phyloP scores from a whole-genome alignment of 306 rosid genomes.

The Gastrolobium bilobum region DNA sequence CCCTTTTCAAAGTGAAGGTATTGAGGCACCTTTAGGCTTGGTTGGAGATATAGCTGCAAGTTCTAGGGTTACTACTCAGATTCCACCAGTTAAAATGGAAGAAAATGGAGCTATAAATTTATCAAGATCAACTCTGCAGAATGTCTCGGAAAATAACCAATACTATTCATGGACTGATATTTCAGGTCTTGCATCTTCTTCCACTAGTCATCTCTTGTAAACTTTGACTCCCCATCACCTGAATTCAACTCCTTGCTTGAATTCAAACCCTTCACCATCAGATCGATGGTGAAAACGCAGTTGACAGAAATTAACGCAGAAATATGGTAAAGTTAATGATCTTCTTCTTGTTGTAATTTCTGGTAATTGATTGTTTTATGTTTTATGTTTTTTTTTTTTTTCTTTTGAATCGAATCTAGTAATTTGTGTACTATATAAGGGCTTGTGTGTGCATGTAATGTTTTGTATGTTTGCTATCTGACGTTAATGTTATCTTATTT shows the following conservation, averaged over 20 bases:
- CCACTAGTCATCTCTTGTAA: conserved; percentile 69
- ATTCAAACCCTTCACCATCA: background rate
- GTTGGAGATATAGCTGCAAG: conserved; percentile 49
- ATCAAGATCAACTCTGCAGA: conserved; percentile 52
- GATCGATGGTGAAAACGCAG: background rate
- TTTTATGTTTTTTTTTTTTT: conserved; percentile 14
- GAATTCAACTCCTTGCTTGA: conserved; percentile 20
- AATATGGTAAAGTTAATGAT: conserved; percentile 48
- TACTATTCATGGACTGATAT: conserved; percentile 74
- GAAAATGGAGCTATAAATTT: conserved; percentile 57
- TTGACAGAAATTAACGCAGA: conserved; percentile 46
- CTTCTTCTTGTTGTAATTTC: conserved; percentile 42
- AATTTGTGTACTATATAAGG: conserved; percentile 55
- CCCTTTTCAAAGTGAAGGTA: conserved; percentile 58
- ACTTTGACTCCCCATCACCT: conserved; percentile 35
- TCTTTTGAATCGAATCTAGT: conserved; percentile 33
- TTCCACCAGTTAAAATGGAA: conserved; percentile 67
- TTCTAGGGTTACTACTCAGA: conserved; percentile 71
- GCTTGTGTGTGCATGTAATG: conserved; percentile 58
- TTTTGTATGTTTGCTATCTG: conserved; percentile 46
- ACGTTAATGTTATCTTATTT: conserved; percentile 42
- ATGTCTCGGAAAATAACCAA: conserved; percentile 54
- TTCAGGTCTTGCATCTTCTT: conserved; percentile 76
- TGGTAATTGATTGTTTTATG: conserved; percentile 33
- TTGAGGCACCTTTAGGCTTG: conserved; percentile 42